Base-by-base conservation (phyloP, 768 basidiomycete genomes). In the Suillus subalutaceus region DNA sequence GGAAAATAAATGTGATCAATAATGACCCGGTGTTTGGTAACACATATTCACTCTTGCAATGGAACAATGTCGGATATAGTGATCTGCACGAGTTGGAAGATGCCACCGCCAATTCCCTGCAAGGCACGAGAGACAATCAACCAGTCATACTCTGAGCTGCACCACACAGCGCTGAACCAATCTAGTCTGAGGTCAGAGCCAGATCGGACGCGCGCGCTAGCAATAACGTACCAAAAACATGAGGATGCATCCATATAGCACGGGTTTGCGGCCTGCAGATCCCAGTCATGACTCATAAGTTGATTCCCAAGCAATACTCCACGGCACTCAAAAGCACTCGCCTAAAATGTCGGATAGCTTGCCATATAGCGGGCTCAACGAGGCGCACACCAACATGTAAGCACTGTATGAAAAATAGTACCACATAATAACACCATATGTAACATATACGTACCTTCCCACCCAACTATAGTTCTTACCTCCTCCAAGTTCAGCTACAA, bases 391-490 rank as follows among this genome's bases (percentile, higher is more conserved):
- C n/a, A 86, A 77, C 20, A 86, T 75, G 66, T 85, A 86, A 35
- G 83, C 79, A 65, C 83, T 84, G 62, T 26, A 37, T 12, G 23
- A n/a, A 41, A 44, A 41, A 30, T 18, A 64, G n/a, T 13, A 43
- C 41, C 43, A 26, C 38, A 18, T 35, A 43, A 32, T 16, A 35
- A 38, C 18, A 12, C 16, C 30, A 32, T 6, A 38, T 58, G 32
- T 32, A 59, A 56, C 20, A 64, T 15, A 41, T 50, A 60, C 70
- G 16, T 62, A 81, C 81, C 77, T 83, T 52, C 83, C 82, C 10
- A 86, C 82, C 85, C 84, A 86, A 16, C 81, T 78, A 66, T 86
- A 85, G 8, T 81, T 79, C 20, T 75, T 78, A 0, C 80, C 81
- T 4, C 81, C 82, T 20, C 82, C 80, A 1, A 86, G 73, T 46